These are phyloP conservation scores for Lentinula edodes DNA, from an alignment of 768 basidiomycete species.

Conservation along the genomic window DNA sequence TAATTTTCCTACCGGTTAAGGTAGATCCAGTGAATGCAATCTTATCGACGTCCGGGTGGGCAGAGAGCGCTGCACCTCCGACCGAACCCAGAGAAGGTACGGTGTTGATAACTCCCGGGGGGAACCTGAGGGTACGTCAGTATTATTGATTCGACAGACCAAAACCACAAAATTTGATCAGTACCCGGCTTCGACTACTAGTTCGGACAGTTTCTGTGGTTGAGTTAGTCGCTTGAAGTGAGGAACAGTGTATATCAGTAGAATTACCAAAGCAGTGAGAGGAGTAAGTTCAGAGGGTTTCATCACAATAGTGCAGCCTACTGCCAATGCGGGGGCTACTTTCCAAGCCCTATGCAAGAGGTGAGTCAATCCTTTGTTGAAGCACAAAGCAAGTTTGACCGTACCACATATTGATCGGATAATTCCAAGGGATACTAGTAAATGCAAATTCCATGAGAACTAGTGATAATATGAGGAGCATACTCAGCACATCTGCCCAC, in stretches of 20 bases:
- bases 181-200: constrained; percentile 81
- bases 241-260: background rate
- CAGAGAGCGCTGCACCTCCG: constrained; percentile 80
- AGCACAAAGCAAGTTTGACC: constrained; percentile 7
- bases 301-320: constrained; percentile 91
- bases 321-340: constrained; percentile 86
- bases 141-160: background rate
- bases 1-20: constrained; percentile 80
- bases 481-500: constrained; percentile 61
- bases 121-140: constrained; percentile 50
- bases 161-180: constrained; percentile 6
- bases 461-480: background rate
- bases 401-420: constrained; percentile 83
- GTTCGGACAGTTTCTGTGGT: constrained; percentile 71
- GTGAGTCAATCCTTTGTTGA: background rate
- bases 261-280: constrained; percentile 68
- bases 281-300: constrained; percentile 90
- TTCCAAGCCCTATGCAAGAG: constrained; percentile 68
- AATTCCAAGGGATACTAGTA: constrained; percentile 79
- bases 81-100: constrained; percentile 79
- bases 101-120: constrained; percentile 87
- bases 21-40: constrained; percentile 96
- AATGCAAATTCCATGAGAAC: background rate
- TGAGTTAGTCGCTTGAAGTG: constrained; percentile 3
- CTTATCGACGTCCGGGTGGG: constrained; percentile 86